Percentiles rank a stretch among this genome's conserved stretches.
Conservation (phyloP, 176 grass and related monocot species). For the Aegilops umbellulata region DNA sequence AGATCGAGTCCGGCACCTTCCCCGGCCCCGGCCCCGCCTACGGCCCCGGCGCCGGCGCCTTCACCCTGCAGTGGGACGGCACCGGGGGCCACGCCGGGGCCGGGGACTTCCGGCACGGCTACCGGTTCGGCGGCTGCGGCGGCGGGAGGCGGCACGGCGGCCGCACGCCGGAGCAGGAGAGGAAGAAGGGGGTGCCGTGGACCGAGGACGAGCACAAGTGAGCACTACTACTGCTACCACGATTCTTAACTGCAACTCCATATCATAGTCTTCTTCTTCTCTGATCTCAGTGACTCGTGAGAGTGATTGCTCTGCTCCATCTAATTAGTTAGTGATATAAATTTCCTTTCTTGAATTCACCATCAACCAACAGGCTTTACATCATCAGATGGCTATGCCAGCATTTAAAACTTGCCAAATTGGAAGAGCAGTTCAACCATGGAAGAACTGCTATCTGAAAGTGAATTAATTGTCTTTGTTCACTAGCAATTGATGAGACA, state of each 20-base stretch:
- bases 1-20: slow-evolving; percentile 67
- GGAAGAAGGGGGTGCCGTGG: slow-evolving; percentile 97
- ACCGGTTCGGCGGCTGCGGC: slow-evolving; percentile 19
- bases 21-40: slow-evolving; percentile 29
- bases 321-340: neutral
- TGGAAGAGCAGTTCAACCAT: neutral
- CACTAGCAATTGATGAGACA: neutral
- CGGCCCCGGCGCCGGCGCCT: neutral
- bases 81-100: slow-evolving; percentile 4
- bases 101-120: slow-evolving; percentile 44
- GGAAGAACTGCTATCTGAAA: neutral
- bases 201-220: slow-evolving; percentile 92
- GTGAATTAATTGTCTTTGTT: slow-evolving; percentile 13
- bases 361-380: slow-evolving; percentile 14
- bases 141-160: slow-evolving; percentile 49
- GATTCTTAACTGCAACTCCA: neutral
- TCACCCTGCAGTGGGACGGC: slow-evolving; percentile 69
- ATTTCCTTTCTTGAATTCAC: slow-evolving; percentile 27
- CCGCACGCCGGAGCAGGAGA: slow-evolving; percentile 72
- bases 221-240: neutral
- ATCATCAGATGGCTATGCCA: slow-evolving; percentile 16
- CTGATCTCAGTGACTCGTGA: neutral
- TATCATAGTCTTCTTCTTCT: neutral
- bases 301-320: slow-evolving; percentile 40
- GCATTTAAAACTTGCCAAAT: neutral